Conservation (phyloP, 140 eudicot genomes). For the Stevia rebaudiana region DNA sequence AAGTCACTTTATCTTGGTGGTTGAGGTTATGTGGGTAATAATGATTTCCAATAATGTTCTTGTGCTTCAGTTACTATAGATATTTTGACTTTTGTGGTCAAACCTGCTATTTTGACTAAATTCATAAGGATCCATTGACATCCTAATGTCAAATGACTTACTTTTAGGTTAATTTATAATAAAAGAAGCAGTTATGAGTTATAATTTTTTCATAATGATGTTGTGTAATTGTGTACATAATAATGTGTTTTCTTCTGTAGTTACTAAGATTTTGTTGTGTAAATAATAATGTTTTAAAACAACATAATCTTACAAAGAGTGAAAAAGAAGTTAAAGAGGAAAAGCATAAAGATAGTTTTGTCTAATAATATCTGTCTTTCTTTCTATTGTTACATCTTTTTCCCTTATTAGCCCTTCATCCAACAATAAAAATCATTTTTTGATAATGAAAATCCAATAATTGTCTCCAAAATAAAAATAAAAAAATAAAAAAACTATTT, state of each 20-base stretch:
- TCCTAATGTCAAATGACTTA: conserved; percentile 6
- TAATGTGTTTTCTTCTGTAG: not conserved
- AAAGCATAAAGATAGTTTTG: conserved; percentile 34
- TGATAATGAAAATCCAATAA: not conserved
- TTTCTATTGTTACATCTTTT: conserved; percentile 31
- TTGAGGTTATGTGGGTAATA: conserved; percentile 19
- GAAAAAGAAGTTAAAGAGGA: conserved; percentile 38
- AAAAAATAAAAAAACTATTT: not conserved
- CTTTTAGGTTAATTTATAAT: not conserved
- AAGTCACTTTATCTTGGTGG: conserved; percentile 9
- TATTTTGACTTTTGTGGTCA: conserved; percentile 17
- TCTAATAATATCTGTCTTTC: conserved; percentile 32
- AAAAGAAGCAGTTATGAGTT: not conserved
- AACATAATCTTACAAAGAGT: conserved; percentile 34
- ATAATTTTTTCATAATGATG: not conserved
- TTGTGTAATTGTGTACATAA: not conserved
- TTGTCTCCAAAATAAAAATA: not conserved
- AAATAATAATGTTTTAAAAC: conserved; percentile 22
- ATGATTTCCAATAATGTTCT: conserved; percentile 12
- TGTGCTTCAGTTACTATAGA: conserved; percentile 1
- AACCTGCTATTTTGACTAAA: conserved; percentile 20
- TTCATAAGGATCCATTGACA: not conserved
- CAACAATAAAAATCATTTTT: conserved; percentile 12
- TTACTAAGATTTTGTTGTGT: not conserved
- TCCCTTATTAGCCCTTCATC: conserved; percentile 10